Percentiles rank a stretch among this genome's conserved stretches.
phyloP scores from a whole-genome alignment of 2,329 filamentous ascomycete genomes.

The Monilinia laxa region DNA sequence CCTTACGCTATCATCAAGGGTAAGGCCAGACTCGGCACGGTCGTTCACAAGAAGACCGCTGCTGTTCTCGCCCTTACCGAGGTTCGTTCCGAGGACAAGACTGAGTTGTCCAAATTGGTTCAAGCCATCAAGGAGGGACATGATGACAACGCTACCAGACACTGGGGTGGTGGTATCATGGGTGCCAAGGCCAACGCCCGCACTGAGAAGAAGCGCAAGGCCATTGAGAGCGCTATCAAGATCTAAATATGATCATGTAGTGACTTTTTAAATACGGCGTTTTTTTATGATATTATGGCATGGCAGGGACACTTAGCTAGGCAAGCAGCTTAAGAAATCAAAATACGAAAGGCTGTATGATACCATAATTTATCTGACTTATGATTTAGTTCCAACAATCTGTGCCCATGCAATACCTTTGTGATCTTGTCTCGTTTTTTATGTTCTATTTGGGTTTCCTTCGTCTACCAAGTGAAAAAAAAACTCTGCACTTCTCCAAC shows the following conservation, averaged over 20 bases:
- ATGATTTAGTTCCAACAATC: constrained; percentile 13
- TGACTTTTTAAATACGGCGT: constrained; percentile 35
- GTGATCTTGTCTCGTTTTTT: neutral
- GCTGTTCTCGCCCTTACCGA: constrained; percentile 95
- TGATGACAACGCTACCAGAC: constrained; percentile 84
- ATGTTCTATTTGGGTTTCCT: constrained; percentile 5
- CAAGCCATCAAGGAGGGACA: constrained; percentile 97
- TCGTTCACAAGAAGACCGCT: constrained; percentile 99
- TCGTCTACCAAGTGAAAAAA: neutral
- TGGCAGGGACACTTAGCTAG: constrained; percentile 39
- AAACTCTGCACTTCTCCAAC: neutral
- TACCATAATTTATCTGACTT: constrained; percentile 34
- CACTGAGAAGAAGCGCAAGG: constrained; percentile 72
- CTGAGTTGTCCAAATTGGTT: constrained; percentile 94
- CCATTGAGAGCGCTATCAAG: constrained; percentile 92
- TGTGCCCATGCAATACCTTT: constrained; percentile 1
- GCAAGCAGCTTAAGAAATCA: constrained; percentile 27
- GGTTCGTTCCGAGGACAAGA: constrained; percentile 97
- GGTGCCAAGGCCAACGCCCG: constrained; percentile 83
- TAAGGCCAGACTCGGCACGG: constrained; percentile 97
- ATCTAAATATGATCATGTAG: constrained; percentile 62
- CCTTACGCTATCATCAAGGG: constrained; percentile 99
- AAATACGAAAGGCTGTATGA: constrained; percentile 41
- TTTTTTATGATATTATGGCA: constrained; percentile 41
- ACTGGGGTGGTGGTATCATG: constrained; percentile 99